Base-by-base conservation (phyloP, 2,329 filamentous ascomycete species). In the Drechslera avenae region DNA sequence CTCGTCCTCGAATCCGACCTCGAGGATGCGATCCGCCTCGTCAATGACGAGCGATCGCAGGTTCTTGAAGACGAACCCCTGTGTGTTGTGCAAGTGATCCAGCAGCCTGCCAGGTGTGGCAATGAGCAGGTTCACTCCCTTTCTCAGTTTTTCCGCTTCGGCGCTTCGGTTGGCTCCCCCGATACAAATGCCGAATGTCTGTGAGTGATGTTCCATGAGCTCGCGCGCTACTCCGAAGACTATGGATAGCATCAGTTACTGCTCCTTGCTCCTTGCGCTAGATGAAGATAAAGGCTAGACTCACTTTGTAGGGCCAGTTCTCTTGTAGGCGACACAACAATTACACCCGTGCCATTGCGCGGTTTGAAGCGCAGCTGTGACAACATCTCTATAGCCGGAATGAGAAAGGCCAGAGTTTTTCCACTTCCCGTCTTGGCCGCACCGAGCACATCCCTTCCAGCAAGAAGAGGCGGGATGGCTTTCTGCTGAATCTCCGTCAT, bases 1-100 rank as follows among this genome's bases (percentile, higher is more conserved):
- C 78, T 99, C 94, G 69, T 97, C 94, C 75, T 99, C 94, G 81
- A 99, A 99, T 65, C 94, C 93, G 56, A 97, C 90, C 77, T 99
- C 94, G 36, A 99, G 79, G 57, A 99, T 97, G 39, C 94, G 87
- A 73, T 99, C 94, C 14, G 94, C 94, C 77, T 99, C 94, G 66
- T 99, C 94, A 62, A 97, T 97, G 61, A 99, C 85, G 30, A 99
- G 81, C 1, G 91, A 89, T 74, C 92, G 91, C 64, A 96, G 77
- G 75, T 97, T 96, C 81, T 96, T 96, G 83, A 90, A 96, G 1
- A 88, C 78, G 60, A 97, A 97, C 16, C 87, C 87, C 50, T 88
- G 88, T 0, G 94, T 97, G 72, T 93, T 96, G 73, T 94, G 90
- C 34, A 99, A 80, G 71, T 99, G 93, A 78, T 99, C 94, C 14